Evolutionary conservation across 2,329 filamentous ascomycete genomes (phyloP), one percentile per base, ranked within the genome.

Genomic region (Botrytis elliptica): DNA sequence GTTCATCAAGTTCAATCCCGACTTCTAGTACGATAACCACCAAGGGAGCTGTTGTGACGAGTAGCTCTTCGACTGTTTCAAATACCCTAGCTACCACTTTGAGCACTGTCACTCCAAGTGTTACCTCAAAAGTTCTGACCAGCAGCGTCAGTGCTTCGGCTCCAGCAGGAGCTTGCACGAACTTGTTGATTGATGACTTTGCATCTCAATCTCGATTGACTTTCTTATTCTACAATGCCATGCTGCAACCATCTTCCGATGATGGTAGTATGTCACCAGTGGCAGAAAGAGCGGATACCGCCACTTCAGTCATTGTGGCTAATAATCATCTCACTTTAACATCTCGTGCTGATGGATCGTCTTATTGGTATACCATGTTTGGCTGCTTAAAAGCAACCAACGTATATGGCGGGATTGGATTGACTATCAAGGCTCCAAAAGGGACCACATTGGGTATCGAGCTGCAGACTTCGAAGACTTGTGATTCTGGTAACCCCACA

Each of bases 211-310:
- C 88, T 9, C 87, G 88, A 44, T 80, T 90, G 70, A 88, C 86
- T 1, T 90, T 90, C 80, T 81, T 90, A 25, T 87, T 83, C 77
- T 90, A 90, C 83, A 90, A 90, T 78, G 84, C 88, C 55, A 82
- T 90, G 81, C 82, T 86, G 3, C 82, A 86, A 75, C 83, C 88
- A 6, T 86, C 86, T 9, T 88, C 87, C 49, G 87, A 89, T 75
- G 88, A 90, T 79, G 85, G 81, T 3, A 86, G 86, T 10, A 89
- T 90, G 86, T 70, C 68, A 38, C 60, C 78, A 8, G 75, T 80
- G 29, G 29, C 73, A 29, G 74, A 57, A 1, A 74, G 77, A 72
- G 76, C 67, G 38, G 79, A 78, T 60, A 79, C 77, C 1, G 57
- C 71, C 44, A 83, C 84, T 36, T 88, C 87, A 1, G 81, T 89